phyloP scores from a whole-genome alignment of 345 rosid genomes.

The Pugionium dolabratum region DNA sequence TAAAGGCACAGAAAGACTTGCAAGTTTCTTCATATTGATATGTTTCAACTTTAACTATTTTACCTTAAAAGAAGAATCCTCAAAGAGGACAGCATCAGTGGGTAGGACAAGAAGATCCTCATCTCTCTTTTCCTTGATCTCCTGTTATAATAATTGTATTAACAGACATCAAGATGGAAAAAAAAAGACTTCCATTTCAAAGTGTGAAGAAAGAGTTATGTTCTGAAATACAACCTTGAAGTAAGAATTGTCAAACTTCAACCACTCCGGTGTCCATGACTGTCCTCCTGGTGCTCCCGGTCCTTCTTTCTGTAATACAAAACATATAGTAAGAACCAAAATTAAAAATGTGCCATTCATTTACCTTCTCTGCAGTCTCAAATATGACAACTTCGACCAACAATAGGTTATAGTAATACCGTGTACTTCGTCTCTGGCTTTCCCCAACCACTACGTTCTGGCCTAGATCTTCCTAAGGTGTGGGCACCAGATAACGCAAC shows the following conservation, averaged over 20 bases:
- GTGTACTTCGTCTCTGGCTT: conserved; percentile 90
- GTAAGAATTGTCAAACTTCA: conserved; percentile 94
- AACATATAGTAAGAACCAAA: conserved; percentile 9
- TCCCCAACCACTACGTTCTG: conserved; percentile 99
- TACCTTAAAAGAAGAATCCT: conserved; percentile 91
- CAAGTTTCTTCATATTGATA: conserved; percentile 22
- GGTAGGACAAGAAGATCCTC: conserved; percentile 89
- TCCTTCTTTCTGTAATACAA: conserved; percentile 70
- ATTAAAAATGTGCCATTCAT: not conserved
- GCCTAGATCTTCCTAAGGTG: conserved; percentile 93
- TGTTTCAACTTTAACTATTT: conserved; percentile 19
- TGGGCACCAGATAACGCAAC: conserved; percentile 98
- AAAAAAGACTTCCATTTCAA: not conserved
- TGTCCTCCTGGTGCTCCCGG: conserved; percentile 99
- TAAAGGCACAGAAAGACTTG: not conserved
- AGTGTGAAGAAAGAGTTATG: conserved; percentile 6
- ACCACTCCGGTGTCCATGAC: conserved; percentile 93
- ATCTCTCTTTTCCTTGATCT: conserved; percentile 74
- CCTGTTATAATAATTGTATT: conserved; percentile 45
- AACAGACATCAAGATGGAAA: conserved; percentile 18
- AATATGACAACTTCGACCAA: not conserved
- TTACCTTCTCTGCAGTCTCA: not conserved
- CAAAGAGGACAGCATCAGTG: conserved; percentile 89
- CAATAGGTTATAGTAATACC: conserved; percentile 47
- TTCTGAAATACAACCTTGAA: conserved; percentile 66